Evolutionary conservation across 202 grass and related monocot genomes (phyloP).

Genomic region (Panicum hallii): DNA sequence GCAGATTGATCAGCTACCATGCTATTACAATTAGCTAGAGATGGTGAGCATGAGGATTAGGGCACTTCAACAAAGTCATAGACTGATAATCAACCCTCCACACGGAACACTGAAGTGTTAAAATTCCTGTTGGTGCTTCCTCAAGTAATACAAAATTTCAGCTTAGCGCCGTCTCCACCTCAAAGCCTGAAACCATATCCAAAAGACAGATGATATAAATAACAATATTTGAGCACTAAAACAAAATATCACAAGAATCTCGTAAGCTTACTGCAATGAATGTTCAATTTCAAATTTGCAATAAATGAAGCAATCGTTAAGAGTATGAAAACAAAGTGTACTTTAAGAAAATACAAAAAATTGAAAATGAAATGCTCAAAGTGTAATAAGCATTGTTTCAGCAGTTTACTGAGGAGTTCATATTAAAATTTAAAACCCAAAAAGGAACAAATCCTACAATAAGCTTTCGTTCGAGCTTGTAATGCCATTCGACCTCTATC

Average conservation of each 20-base stretch:
- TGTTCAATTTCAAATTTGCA: slow-evolving; percentile 18
- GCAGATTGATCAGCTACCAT: slow-evolving; percentile 14
- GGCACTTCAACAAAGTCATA: neutral
- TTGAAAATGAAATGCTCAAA: neutral
- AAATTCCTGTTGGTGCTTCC: slow-evolving; percentile 27
- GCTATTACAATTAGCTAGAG: slow-evolving; percentile 21
- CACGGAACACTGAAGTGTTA: slow-evolving; percentile 21
- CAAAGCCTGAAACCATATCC: slow-evolving; percentile 46
- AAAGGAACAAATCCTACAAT: slow-evolving; percentile 26
- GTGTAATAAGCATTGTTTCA: neutral
- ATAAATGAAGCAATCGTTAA: neutral
- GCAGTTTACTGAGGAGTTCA: slow-evolving; percentile 2
- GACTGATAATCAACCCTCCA: slow-evolving; percentile 23
- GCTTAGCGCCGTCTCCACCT: slow-evolving; percentile 21
- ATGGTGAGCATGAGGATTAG: slow-evolving; percentile 2
- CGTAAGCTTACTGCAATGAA: neutral
- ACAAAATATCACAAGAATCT: slow-evolving; percentile 9
- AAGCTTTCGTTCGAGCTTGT: slow-evolving; percentile 25
- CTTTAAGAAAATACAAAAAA: slow-evolving; percentile 16
- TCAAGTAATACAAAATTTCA: slow-evolving; percentile 4
- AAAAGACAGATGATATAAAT: slow-evolving; percentile 29
- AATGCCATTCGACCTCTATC: neutral
- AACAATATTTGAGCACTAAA: slow-evolving; percentile 34
- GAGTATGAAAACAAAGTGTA: neutral
- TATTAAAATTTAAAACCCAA: slow-evolving; percentile 36